Percentiles rank a stretch among this genome's conserved stretches.
Evolutionary conservation across 2,329 filamentous ascomycete genomes (phyloP).

Genomic region (Pseudocercospora crystallina): DNA sequence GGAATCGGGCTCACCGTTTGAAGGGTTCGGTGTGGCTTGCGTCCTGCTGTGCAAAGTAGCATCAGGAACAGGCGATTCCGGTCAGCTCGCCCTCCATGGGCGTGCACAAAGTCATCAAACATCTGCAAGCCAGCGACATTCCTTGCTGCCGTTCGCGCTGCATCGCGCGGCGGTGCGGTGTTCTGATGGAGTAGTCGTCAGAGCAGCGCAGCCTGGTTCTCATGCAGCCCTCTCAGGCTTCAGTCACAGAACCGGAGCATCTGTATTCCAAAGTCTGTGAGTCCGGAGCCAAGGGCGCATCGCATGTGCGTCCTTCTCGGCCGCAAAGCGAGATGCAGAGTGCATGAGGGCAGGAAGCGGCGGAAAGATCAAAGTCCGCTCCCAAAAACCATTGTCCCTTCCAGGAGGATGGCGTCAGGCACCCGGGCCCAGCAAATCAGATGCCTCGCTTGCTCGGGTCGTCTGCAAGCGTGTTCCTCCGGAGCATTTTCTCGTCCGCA

Average conservation of each 20-base stretch:
- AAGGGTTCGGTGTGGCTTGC: conserved; percentile 1
- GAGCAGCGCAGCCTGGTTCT: too few relatives aligned
- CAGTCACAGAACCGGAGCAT: not conserved
- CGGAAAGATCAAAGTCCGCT: not conserved
- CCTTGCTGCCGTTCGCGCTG: not conserved
- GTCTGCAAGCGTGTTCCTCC: too few relatives aligned
- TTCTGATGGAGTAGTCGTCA: not conserved
- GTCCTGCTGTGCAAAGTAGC: not conserved
- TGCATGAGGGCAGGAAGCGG: not conserved
- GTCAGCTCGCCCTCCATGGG: not conserved
- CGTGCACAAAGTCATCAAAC: not conserved
- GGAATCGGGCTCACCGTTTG: conserved; percentile 1
- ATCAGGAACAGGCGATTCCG: conserved; percentile 2
- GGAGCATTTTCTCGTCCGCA: too few relatives aligned
- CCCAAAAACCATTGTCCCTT: not conserved
- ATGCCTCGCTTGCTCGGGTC: too few relatives aligned
- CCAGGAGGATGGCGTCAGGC: not conserved
- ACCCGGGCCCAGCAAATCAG: not conserved
- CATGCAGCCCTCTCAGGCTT: not conserved
- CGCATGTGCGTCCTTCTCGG: not conserved
- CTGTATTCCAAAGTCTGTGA: not conserved
- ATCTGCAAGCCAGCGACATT: not conserved
- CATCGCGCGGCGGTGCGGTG: not conserved
- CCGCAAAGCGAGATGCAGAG: conserved; percentile 1
- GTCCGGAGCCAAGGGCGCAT: not conserved